These are phyloP conservation scores for Musa acuminata DNA, from an alignment of 176 grass and related monocot genomes.

Conservation along the genomic window DNA sequence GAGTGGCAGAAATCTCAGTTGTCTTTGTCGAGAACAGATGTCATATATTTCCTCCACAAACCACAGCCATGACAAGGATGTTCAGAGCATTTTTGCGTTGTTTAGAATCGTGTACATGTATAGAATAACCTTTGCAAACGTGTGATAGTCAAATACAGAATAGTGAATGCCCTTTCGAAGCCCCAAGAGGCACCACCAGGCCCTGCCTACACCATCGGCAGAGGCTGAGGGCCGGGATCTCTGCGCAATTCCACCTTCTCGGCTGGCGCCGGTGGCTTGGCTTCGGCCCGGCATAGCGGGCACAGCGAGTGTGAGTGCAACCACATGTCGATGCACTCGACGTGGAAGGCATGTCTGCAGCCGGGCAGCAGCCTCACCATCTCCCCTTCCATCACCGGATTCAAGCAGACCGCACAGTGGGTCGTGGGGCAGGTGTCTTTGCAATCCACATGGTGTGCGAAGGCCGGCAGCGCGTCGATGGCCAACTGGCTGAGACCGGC, in stretches of 20 bases:
- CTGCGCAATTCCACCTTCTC: not conserved
- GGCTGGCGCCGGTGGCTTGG: slow-evolving; percentile 14
- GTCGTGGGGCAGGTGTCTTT: slow-evolving; percentile 9
- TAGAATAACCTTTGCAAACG: too few relatives aligned
- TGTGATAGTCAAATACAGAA: too few relatives aligned
- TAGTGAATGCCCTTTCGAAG: too few relatives aligned
- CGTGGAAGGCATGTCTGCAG: slow-evolving; percentile 47
- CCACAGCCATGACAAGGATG: too few relatives aligned
- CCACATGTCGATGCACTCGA: slow-evolving; percentile 57
- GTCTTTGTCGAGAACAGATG: too few relatives aligned
- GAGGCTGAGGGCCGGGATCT: too few relatives aligned
- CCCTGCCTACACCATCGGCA: too few relatives aligned
- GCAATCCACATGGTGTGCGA: slow-evolving; percentile 16
- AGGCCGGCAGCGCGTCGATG: slow-evolving; percentile 52
- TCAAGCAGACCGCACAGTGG: slow-evolving; percentile 49
- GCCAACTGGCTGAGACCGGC: slow-evolving; percentile 26
- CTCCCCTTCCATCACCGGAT: slow-evolving; percentile 29
- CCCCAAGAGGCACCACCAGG: too few relatives aligned
- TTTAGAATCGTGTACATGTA: too few relatives aligned
- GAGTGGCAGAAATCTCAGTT: too few relatives aligned
- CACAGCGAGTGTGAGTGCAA: slow-evolving; percentile 40
- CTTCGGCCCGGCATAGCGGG: slow-evolving; percentile 42
- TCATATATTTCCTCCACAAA: too few relatives aligned
- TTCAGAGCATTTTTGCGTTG: too few relatives aligned
- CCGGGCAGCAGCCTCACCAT: slow-evolving; percentile 33